Evolutionary conservation across 805 yeast genomes (phyloP).

Genomic region (Myxozyma nipponensis): DNA sequence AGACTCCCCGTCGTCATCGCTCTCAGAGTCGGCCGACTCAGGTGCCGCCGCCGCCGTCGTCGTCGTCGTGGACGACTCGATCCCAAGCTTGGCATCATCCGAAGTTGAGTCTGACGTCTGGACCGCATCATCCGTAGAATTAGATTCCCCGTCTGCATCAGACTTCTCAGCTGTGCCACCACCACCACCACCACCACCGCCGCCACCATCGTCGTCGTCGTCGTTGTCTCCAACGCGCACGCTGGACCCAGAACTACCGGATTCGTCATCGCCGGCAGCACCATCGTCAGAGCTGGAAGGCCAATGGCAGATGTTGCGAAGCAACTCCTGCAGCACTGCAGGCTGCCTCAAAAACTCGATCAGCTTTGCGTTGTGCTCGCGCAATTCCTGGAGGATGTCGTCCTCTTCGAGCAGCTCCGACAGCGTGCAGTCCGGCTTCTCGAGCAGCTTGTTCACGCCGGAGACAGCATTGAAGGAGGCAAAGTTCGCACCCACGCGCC

Average conservation of each 20-base stretch:
- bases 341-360: conserved; percentile 78
- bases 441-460: conserved; percentile 38
- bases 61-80: not conserved
- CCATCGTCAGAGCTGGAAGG: conserved; percentile 7
- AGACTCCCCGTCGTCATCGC: not conserved
- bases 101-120: not conserved
- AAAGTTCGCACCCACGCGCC: conserved; percentile 51
- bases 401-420: conserved; percentile 66
- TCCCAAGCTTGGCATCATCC: not conserved
- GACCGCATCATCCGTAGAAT: not conserved
- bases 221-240: conserved; percentile 17
- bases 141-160: not conserved
- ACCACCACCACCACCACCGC: not conserved
- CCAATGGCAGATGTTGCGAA: conserved; percentile 51
- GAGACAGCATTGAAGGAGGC: conserved; percentile 45
- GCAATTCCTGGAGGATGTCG: conserved; percentile 66
- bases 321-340: conserved; percentile 61
- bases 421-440: conserved; percentile 43
- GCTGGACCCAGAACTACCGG: not conserved
- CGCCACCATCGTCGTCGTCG: conserved; percentile 13
- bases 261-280: conserved; percentile 22
- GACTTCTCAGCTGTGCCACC: not conserved
- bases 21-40: not conserved
- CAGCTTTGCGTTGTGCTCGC: conserved; percentile 68
- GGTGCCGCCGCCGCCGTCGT: not conserved